Conservation (phyloP, 2,329 filamentous ascomycete genomes). For the Aspergillus neoniger region DNA sequence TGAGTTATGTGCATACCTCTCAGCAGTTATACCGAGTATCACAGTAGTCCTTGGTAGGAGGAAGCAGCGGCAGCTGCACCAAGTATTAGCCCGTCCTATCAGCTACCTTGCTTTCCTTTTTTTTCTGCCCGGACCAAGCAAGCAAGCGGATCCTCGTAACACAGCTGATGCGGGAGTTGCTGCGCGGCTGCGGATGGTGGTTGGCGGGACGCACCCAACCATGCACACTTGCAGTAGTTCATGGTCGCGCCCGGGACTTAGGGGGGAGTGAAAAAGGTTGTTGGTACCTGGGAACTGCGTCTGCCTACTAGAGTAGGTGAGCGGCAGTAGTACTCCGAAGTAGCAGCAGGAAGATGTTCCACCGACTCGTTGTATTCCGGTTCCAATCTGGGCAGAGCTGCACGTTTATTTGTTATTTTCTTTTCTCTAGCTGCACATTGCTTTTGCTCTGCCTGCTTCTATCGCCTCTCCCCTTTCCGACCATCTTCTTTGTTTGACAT, state of each 20-base stretch:
- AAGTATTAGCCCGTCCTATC: neutral
- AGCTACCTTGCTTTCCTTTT: slow-evolving; percentile 1
- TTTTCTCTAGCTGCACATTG: slow-evolving; percentile 4
- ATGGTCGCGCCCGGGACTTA: slow-evolving; percentile 11
- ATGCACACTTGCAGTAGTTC: slow-evolving; percentile 26
- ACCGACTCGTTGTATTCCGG: slow-evolving; percentile 1
- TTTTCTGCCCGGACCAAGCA: neutral
- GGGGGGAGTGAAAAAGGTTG: neutral
- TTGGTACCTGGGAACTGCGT: neutral
- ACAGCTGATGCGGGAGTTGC: slow-evolving; percentile 8
- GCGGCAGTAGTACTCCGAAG: neutral
- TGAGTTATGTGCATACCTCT: neutral
- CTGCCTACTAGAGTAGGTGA: neutral
- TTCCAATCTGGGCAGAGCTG: slow-evolving; percentile 9
- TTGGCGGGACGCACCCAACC: slow-evolving; percentile 19
- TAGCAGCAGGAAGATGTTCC: neutral
- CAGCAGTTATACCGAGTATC: neutral
- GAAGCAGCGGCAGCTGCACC: neutral
- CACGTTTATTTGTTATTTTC: slow-evolving; percentile 19
- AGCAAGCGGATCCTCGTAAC: slow-evolving; percentile 1
- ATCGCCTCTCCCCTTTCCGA: slow-evolving; percentile 4
- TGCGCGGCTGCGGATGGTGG: slow-evolving; percentile 13
- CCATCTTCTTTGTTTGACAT: neutral
- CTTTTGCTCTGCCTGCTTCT: neutral
- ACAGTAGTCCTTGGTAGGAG: too few species aligned